Base-by-base conservation (phyloP, 352 stramenopile species). In the Albugo candida region DNA sequence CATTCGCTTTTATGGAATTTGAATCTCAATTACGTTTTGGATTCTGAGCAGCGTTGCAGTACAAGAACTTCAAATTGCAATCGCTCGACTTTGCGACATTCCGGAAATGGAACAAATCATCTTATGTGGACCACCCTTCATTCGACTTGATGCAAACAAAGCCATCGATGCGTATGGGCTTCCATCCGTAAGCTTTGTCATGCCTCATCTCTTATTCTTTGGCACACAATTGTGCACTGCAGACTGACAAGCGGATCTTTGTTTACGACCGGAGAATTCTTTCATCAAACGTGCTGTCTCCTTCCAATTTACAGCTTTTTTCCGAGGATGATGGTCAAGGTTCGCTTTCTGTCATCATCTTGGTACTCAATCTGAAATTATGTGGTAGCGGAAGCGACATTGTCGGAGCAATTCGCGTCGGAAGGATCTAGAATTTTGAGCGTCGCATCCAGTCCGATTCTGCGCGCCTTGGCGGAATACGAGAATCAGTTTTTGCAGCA, bases 201-300 rank as follows among this genome's bases (percentile, higher is more conserved):
- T n/a, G n/a, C n/a, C n/a, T n/a, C n/a, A n/a, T n/a, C n/a, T n/a
- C n/a, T n/a, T n/a, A n/a, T n/a, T n/a, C n/a, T n/a, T n/a, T n/a
- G n/a, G n/a, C n/a, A 49, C 18, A 20, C 18, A 34, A 38, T 44
- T 49, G 13, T 31, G 27, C 19, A 55, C 43, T 14, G 31, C 20
- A 78, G 58, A 53, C 65, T 17, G 55, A 77, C 43, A 85, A 84
- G 49, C 61, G 65, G 35, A 59, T 92, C 45, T 92, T 83, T 55
- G 49, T 92, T 11, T 92, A 92, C 49, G 78, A 92, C 47, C 68
- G 75, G 3, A 67, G 75, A 43, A 66, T 87, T 59, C 63, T 92
- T 11, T 81, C 71, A 45, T 70, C 74, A 54, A 74, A 86, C 24
- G 55, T 60, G 27, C 60, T 61, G 12, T 43, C 63, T 20, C 52